phyloP scores from a whole-genome alignment of 2,329 filamentous ascomycete genomes.

The Ceratocystis smalleyi region DNA sequence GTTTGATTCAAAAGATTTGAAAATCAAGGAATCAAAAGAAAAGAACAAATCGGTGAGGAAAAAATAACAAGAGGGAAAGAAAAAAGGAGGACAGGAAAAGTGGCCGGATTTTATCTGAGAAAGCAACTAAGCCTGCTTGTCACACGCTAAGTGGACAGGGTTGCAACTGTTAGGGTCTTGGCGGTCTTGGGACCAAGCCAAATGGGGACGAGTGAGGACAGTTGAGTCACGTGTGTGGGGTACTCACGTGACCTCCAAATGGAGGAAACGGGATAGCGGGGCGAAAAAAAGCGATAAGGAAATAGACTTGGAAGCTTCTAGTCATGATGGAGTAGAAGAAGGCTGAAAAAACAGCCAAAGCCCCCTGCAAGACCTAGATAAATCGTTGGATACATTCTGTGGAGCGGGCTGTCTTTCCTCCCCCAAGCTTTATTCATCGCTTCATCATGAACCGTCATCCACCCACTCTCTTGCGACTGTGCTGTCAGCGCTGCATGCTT shows the following conservation, averaged over 20 bases:
- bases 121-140: not conserved
- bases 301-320: not conserved
- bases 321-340: not conserved
- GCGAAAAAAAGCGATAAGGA: not conserved
- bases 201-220: too few species aligned
- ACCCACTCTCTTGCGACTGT: not conserved
- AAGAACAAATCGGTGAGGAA: conserved; percentile 20
- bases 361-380: too few species aligned
- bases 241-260: not conserved
- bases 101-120: conserved; percentile 12
- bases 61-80: conserved; percentile 19
- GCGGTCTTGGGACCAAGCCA: not conserved
- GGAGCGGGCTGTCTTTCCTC: too few species aligned
- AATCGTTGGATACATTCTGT: too few species aligned
- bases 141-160: not conserved
- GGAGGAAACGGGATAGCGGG: too few species aligned
- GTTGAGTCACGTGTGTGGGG: not conserved
- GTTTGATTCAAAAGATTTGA: conserved; percentile 17
- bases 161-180: not conserved
- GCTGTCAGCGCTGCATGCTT: not conserved
- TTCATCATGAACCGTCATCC: not conserved
- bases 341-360: too few species aligned
- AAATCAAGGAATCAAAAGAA: conserved; percentile 12
- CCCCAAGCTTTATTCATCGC: not conserved
- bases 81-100: conserved; percentile 6